phyloP scores from a whole-genome alignment of 345 rosid species.

The Hibiscus tridactylites region DNA sequence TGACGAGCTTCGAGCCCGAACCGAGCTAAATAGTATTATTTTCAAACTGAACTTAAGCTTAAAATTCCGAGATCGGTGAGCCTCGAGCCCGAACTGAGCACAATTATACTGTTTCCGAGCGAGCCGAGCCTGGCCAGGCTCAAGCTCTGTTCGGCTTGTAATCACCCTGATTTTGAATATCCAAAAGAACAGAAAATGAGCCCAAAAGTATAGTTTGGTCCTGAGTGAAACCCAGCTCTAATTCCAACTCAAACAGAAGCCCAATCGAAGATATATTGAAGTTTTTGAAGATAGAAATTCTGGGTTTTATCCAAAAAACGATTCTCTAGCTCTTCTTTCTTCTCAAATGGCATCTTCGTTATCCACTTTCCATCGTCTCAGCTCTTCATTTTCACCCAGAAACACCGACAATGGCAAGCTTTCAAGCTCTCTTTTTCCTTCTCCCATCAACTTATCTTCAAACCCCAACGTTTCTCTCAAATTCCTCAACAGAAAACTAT shows the following conservation, averaged over 20 bases:
- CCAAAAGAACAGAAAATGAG: background rate
- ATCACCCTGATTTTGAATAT: too few species aligned
- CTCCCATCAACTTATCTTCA: slow-evolving; percentile 39
- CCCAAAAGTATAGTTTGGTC: background rate
- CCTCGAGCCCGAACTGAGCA: too few species aligned
- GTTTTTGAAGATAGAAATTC: background rate
- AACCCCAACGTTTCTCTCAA: slow-evolving; percentile 38
- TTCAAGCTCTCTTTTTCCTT: slow-evolving; percentile 33
- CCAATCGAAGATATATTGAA: background rate
- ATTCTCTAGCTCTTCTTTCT: background rate
- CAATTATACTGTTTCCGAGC: too few species aligned
- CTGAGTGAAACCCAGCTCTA: background rate
- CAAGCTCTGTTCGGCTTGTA: too few species aligned
- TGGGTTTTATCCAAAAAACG: background rate
- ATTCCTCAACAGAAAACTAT: slow-evolving; percentile 34
- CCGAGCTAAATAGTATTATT: too few species aligned
- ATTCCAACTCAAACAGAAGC: background rate
- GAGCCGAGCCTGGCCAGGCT: too few species aligned
- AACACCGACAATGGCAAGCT: slow-evolving; percentile 19
- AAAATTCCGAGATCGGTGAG: too few species aligned
- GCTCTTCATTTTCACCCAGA: slow-evolving; percentile 19
- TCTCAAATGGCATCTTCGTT: slow-evolving; percentile 45
- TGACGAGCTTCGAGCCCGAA: too few species aligned
- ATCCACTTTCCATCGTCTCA: slow-evolving; percentile 25
- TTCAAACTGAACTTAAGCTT: too few species aligned